Evolutionary conservation across 208 protist species (phyloP).

Genomic region (Acanthamoeba sp.): DNA sequence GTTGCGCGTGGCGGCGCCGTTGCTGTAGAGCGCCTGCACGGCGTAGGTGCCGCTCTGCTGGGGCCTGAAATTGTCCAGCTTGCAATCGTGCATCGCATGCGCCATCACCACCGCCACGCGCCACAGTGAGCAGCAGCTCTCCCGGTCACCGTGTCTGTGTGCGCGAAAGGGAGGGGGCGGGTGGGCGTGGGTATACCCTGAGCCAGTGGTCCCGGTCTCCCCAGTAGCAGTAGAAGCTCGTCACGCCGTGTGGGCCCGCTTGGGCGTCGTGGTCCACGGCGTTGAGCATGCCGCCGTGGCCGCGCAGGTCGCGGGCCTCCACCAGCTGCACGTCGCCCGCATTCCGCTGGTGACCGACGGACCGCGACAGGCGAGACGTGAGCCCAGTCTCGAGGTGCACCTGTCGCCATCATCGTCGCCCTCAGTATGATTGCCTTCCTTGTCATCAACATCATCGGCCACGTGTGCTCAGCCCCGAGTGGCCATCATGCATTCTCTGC

Average conservation of each 20-base stretch:
- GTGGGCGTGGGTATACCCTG: neutral
- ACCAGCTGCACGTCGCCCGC: neutral
- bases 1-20: neutral
- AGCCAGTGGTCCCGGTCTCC: neutral
- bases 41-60: neutral
- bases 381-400: neutral
- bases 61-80: neutral
- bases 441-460: too few species aligned
- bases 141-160: too few species aligned
- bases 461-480: too few species aligned
- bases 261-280: neutral
- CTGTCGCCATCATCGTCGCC: too few species aligned
- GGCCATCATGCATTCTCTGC: too few species aligned
- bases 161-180: too few species aligned
- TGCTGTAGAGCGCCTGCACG: conserved; percentile 37
- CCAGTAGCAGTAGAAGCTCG: conserved; percentile 41
- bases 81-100: too few species aligned
- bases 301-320: neutral
- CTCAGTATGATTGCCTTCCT: too few species aligned
- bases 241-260: neutral
- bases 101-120: too few species aligned
- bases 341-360: neutral
- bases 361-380: neutral
- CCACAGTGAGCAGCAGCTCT: too few species aligned
- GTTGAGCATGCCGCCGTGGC: neutral